These are phyloP conservation scores for Breviolum minutum DNA, from an alignment of 73 alveolate species.

Conservation along the genomic window DNA sequence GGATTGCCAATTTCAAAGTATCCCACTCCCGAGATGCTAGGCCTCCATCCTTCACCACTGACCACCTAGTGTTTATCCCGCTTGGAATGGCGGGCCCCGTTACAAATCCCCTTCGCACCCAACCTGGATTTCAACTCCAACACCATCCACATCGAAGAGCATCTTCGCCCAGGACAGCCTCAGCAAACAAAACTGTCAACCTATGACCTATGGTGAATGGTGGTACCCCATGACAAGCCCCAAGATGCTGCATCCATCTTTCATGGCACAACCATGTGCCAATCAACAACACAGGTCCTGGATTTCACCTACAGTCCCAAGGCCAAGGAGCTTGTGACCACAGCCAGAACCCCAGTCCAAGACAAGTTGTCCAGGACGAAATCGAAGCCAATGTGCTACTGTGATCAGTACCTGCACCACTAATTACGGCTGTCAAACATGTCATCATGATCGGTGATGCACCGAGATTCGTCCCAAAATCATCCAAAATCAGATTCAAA, in stretches of 20 bases:
- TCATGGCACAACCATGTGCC: neutral
- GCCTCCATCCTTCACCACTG: too few relatives aligned
- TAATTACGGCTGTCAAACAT: neutral
- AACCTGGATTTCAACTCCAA: constrained; percentile 85
- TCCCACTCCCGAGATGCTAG: too few relatives aligned
- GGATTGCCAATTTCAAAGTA: too few relatives aligned
- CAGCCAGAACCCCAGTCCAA: constrained; percentile 91
- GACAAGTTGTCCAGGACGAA: constrained; percentile 46
- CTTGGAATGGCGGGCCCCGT: neutral
- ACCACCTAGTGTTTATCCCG: neutral
- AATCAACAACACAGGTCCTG: neutral
- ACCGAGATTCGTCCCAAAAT: neutral
- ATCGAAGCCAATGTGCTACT: constrained; percentile 64
- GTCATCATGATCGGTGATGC: neutral
- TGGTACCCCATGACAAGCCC: neutral
- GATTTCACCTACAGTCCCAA: neutral
- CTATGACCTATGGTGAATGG: neutral
- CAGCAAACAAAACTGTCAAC: neutral
- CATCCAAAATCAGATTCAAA: neutral
- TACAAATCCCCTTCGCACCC: neutral
- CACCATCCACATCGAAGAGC: constrained; percentile 89
- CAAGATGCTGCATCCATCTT: neutral
- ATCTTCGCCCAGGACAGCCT: constrained; percentile 87
- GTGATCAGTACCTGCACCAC: constrained; percentile 48
- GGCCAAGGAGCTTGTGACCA: constrained; percentile 63